phyloP scores from a whole-genome alignment of 305 asterid species.

The Fraxinus xanthoxyloides region DNA sequence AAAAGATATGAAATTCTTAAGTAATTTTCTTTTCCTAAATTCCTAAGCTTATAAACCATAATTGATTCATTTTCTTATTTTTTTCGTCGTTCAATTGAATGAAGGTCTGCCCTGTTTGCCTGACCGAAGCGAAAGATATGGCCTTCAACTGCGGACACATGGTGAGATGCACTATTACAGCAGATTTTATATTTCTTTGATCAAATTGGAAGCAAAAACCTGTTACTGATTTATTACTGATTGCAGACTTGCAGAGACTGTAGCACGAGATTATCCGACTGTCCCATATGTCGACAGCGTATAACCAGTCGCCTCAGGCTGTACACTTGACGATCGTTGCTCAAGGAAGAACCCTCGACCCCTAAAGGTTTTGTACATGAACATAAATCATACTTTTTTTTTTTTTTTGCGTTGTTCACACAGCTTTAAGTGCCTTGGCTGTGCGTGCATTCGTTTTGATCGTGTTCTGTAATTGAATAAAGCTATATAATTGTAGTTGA shows the following conservation, averaged over 20 bases:
- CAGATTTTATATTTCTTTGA: neutral
- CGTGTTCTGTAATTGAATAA: neutral
- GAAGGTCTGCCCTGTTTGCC: conserved; percentile 77
- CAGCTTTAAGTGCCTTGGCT: neutral
- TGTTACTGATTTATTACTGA: conserved; percentile 18
- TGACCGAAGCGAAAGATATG: conserved; percentile 53
- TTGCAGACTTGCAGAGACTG: conserved; percentile 81
- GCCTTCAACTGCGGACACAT: conserved; percentile 83
- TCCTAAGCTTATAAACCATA: neutral
- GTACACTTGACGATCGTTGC: conserved; percentile 36
- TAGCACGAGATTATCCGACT: conserved; percentile 54
- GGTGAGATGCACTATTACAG: conserved; percentile 39
- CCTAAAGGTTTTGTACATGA: neutral
- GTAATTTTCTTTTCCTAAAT: neutral
- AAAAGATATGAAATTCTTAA: neutral
- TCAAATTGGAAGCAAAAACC: neutral
- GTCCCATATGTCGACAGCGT: conserved; percentile 71
- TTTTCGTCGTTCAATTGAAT: conserved; percentile 2
- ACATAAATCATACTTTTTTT: neutral
- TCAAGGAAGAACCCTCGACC: neutral
- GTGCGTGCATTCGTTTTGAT: neutral
- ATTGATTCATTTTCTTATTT: neutral
- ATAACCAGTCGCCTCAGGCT: conserved; percentile 70
- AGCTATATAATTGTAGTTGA: neutral
- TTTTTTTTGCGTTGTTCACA: neutral